Base-by-base conservation (phyloP, 1,139 yeast genomes). In the Ashbya aceris region DNA sequence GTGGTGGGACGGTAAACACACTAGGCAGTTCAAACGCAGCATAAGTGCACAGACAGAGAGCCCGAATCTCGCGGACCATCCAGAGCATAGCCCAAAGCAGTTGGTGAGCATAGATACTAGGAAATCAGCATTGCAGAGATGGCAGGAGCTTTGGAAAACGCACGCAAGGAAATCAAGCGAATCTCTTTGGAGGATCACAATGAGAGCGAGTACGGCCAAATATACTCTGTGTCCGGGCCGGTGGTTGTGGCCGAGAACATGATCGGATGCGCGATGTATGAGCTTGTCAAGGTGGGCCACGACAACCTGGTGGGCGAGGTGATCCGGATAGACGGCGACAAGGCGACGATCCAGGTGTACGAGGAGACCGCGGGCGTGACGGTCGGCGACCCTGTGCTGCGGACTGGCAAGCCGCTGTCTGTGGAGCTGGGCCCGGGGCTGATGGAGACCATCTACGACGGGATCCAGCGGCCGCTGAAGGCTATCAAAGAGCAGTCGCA, bases 241-340 rank as follows among this genome's bases (percentile, higher is more conserved):
- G 98, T 91, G 58, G 83, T 91, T 42, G 81, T 93, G 41, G 98
- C 98, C 39, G 98, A 91, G 68, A 83, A 91, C 70, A 86, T 91
- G 96, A 83, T 86, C 69, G 98, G 98, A 51, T 85, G 96, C 76
- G 96, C 97, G 58, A 91, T 91, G 99, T 87, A 91, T 74, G 99
- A 91, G 66, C 76, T 91, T 67, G 91, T 91, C 58, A 87, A 83
- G 66, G 98, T 91, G 49, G 98, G 99, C 54, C 97, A 91, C 65
- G 95, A 86, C 58, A 86, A 76, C 65, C 76, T 91, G 64, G 97
- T 91, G 40, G 99, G 98, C 63, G 99, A 91, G 69, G 96, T 91
- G 55, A 91, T 91, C 66, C 82, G 98, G 73, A 89, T 91, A 53
- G 91, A 80, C 60, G 94, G 81, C 49, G 98, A 91, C 66, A 89